Conservation (phyloP, 352 stramenopile genomes). For the Phytophthora vignae region DNA sequence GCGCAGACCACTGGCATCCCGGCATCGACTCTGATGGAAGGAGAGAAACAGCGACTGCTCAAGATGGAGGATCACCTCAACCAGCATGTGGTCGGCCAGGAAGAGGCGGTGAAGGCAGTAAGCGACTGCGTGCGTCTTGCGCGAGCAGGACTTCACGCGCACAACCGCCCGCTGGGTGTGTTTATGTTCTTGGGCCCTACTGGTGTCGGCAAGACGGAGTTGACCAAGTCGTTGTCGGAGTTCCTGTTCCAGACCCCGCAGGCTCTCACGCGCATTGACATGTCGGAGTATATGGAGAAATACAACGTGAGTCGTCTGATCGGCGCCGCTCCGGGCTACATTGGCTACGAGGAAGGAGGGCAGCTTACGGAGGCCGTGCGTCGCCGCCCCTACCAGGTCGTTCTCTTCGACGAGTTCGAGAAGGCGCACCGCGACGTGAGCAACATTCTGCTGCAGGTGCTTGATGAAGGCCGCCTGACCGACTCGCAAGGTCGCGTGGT, state of each 20-base stretch:
- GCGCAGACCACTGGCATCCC: constrained; percentile 95
- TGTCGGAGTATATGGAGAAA: constrained; percentile 98
- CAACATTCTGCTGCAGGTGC: constrained; percentile 96
- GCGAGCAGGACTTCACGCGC: constrained; percentile 94
- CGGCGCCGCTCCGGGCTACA: constrained; percentile 93
- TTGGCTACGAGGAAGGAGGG: constrained; percentile 95
- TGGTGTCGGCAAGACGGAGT: constrained; percentile 96
- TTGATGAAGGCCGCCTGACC: constrained; percentile 92
- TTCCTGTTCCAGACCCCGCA: constrained; percentile 97
- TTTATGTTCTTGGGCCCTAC: constrained; percentile 97
- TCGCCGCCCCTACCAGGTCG: constrained; percentile 94
- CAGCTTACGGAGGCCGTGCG: constrained; percentile 96
- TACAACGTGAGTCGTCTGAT: constrained; percentile 94
- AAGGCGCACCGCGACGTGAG: constrained; percentile 98
- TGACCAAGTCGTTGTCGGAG: constrained; percentile 95
- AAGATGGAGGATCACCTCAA: constrained; percentile 94
- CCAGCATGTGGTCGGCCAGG: constrained; percentile 92
- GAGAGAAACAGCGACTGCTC: constrained; percentile 96
- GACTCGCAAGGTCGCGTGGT: constrained; percentile 95
- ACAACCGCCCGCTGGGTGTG: constrained; percentile 95
- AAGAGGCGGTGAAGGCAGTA: constrained; percentile 92
- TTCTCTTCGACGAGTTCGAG: constrained; percentile 99
- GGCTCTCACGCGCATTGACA: constrained; percentile 96
- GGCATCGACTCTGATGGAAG: constrained; percentile 93
- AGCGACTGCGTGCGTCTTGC: constrained; percentile 93